These are phyloP conservation scores for Debaryomyces psychrophilus DNA, from an alignment of 1,139 yeast species.

Conservation along the genomic window DNA sequence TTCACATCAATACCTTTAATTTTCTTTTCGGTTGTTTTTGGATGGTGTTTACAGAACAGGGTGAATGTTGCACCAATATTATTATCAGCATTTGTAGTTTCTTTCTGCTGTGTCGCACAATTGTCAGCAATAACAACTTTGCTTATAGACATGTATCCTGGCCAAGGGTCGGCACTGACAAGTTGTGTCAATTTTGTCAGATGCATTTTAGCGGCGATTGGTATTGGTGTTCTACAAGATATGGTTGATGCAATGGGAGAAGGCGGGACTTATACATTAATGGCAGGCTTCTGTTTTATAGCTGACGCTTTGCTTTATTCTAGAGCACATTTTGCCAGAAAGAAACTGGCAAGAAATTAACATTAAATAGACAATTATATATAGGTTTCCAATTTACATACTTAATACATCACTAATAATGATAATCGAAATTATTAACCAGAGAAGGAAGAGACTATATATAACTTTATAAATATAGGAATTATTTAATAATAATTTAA, in stretches of 20 bases:
- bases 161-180: conserved; percentile 37
- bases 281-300: conserved; percentile 31
- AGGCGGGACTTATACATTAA: conserved; percentile 42
- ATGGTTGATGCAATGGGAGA: conserved; percentile 32
- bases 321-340: background rate
- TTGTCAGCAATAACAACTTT: conserved; percentile 37
- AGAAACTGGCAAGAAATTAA: background rate
- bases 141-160: conserved; percentile 42
- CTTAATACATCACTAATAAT: background rate
- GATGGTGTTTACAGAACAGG: conserved; percentile 41
- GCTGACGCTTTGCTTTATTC: background rate
- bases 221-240: conserved; percentile 36
- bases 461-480: conserved; percentile 3
- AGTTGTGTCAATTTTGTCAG: conserved; percentile 42
- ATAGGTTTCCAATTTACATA: background rate
- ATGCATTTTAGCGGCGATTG: conserved; percentile 40
- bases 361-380: background rate
- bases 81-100: conserved; percentile 33
- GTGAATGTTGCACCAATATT: conserved; percentile 33
- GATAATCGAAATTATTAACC: conserved; percentile 7
- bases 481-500: conserved; percentile 7
- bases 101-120: conserved; percentile 32
- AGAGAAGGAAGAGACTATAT: background rate
- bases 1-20: conserved; percentile 28
- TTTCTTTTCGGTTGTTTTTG: conserved; percentile 38